phyloP scores from a whole-genome alignment of 2,329 filamentous ascomycete species.

The Hymenoscyphus salicellus region DNA sequence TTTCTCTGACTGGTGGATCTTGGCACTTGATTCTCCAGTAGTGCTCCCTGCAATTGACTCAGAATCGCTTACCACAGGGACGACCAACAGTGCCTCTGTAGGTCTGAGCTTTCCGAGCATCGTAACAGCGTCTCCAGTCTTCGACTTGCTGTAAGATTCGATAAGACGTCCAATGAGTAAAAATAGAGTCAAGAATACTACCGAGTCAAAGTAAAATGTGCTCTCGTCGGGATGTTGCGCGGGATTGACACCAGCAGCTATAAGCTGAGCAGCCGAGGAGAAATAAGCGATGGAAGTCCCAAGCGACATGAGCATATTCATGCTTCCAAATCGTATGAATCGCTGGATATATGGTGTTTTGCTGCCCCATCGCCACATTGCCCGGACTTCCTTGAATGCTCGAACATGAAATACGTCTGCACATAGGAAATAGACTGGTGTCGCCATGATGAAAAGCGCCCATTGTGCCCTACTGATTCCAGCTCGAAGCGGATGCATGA shows the following conservation, averaged over 20 bases:
- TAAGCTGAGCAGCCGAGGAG: slow-evolving; percentile 75
- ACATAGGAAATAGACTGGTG: slow-evolving; percentile 81
- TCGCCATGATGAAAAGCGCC: slow-evolving; percentile 75
- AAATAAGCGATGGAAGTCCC: slow-evolving; percentile 87
- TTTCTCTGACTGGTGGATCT: slow-evolving; percentile 10
- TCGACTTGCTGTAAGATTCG: slow-evolving; percentile 89
- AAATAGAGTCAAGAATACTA: slow-evolving; percentile 88
- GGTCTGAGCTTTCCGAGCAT: slow-evolving; percentile 76
- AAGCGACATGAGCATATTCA: slow-evolving; percentile 90
- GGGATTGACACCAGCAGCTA: slow-evolving; percentile 54
- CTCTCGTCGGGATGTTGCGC: slow-evolving; percentile 43
- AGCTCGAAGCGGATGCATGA: slow-evolving; percentile 68
- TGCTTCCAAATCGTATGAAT: slow-evolving; percentile 92
- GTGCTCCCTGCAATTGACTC: slow-evolving; percentile 10
- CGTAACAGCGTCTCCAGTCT: slow-evolving; percentile 81
- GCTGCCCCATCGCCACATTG: slow-evolving; percentile 75
- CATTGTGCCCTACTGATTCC: slow-evolving; percentile 77
- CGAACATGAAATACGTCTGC: slow-evolving; percentile 81
- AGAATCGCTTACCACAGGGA: slow-evolving; percentile 35
- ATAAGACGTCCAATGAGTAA: slow-evolving; percentile 71
- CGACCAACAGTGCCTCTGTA: slow-evolving; percentile 69
- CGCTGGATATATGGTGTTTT: slow-evolving; percentile 68
- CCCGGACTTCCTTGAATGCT: slow-evolving; percentile 72
- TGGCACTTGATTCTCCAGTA: slow-evolving; percentile 7
- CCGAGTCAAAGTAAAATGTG: slow-evolving; percentile 82